Conservation (phyloP, 78 protist species). For the Guillardia theta region DNA sequence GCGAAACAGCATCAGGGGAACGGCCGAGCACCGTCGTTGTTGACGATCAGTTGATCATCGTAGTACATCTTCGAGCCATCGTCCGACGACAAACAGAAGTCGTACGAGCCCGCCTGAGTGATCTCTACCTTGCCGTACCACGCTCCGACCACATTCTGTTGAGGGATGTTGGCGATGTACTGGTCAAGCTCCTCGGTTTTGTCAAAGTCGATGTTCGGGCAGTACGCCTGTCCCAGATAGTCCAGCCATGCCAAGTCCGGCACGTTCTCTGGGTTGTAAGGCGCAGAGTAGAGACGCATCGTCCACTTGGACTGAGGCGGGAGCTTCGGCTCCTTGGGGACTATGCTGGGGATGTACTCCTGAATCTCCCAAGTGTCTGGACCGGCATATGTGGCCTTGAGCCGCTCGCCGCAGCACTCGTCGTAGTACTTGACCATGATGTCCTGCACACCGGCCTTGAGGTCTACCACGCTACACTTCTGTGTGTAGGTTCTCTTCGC, state of each 20-base stretch:
- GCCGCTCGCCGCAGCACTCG: background rate
- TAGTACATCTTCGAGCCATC: background rate
- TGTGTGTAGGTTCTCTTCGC: background rate
- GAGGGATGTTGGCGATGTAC: background rate
- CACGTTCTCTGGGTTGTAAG: background rate
- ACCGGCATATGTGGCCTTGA: background rate
- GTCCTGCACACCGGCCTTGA: background rate
- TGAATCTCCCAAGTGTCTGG: background rate
- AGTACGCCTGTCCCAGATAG: background rate
- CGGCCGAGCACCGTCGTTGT: too few species aligned
- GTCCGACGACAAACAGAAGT: background rate
- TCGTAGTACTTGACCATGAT: background rate
- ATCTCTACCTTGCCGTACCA: background rate
- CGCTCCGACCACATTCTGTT: background rate
- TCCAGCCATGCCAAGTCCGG: background rate
- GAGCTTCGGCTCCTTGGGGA: background rate
- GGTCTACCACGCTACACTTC: background rate
- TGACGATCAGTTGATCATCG: background rate
- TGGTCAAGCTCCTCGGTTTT: background rate
- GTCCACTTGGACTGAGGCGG: background rate
- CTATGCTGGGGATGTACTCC: background rate
- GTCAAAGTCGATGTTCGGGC: background rate
- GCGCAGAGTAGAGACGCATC: background rate
- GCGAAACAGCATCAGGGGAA: too few species aligned
- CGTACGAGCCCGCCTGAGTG: background rate